Percentiles rank a stretch among this genome's conserved stretches.
Conservation (phyloP, 495 filamentous ascomycete genomes). For the Annulohypoxylon moriforme region DNA sequence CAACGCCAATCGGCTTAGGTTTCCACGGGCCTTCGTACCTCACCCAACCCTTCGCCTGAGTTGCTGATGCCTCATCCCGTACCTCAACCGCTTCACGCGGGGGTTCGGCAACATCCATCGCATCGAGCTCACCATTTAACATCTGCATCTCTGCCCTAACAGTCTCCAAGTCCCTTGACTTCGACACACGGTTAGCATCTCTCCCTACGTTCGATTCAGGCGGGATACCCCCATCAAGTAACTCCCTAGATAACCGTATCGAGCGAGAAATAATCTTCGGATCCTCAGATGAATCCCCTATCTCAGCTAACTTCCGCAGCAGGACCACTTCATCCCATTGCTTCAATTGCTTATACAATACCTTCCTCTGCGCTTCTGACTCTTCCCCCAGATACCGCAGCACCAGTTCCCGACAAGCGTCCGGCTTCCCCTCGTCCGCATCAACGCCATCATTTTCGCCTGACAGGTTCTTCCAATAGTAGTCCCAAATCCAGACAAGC, state of each 20-base stretch:
- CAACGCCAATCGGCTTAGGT: conserved; percentile 71
- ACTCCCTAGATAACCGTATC: conserved; percentile 48
- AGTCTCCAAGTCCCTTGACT: conserved; percentile 44
- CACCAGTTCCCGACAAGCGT: conserved; percentile 41
- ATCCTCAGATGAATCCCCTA: conserved; percentile 51
- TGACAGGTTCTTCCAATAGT: conserved; percentile 77
- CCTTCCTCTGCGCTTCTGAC: conserved; percentile 9
- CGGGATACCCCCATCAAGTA: conserved; percentile 44
- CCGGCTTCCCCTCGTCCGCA: conserved; percentile 17
- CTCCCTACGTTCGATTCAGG: conserved; percentile 30
- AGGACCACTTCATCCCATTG: conserved; percentile 44
- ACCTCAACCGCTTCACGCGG: conserved; percentile 18
- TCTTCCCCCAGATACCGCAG: conserved; percentile 44
- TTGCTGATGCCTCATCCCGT: conserved; percentile 11
- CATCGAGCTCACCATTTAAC: conserved; percentile 36
- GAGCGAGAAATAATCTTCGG: conserved; percentile 49
- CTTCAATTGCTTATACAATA: conserved; percentile 36
- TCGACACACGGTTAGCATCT: conserved; percentile 3
- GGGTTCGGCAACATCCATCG: conserved; percentile 10
- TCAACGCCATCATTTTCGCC: conserved; percentile 10
- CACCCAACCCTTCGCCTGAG: conserved; percentile 58
- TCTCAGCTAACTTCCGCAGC: conserved; percentile 47
- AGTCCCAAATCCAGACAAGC: conserved; percentile 86
- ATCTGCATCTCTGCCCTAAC: conserved; percentile 47
- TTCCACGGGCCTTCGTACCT: conserved; percentile 66